Evolutionary conservation across 768 basidiomycete species (phyloP).

Genomic region (Tylopilus subfusipes): DNA sequence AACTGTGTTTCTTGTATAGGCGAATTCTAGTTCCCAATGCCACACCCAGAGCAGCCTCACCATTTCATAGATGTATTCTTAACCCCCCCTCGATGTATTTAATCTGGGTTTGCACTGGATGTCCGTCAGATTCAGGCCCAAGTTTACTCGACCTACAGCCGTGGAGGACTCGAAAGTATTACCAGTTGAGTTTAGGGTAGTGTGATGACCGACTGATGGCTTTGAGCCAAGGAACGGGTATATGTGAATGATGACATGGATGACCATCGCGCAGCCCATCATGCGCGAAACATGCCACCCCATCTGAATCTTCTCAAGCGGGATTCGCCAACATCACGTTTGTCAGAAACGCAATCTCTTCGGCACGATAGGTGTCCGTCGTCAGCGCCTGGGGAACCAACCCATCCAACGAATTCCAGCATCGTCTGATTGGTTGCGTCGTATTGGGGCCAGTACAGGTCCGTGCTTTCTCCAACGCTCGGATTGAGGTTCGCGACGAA

Average conservation of each 20-base stretch:
- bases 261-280: too few relatives aligned
- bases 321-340: slow-evolving; percentile 3
- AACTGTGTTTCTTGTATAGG: neutral
- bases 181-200: too few relatives aligned
- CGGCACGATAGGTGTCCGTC: slow-evolving; percentile 42
- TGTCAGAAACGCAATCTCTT: slow-evolving; percentile 36
- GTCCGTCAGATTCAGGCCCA: too few relatives aligned
- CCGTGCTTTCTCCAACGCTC: slow-evolving; percentile 31
- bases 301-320: neutral
- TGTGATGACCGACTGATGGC: too few relatives aligned
- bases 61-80: too few relatives aligned
- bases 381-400: slow-evolving; percentile 33
- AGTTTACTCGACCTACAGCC: too few relatives aligned
- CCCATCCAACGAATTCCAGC: slow-evolving; percentile 24
- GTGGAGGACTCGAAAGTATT: too few relatives aligned
- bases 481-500: slow-evolving; percentile 32
- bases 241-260: too few relatives aligned
- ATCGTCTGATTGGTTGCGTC: slow-evolving; percentile 25
- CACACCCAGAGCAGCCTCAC: neutral
- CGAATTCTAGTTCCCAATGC: neutral
- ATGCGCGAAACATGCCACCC: neutral
- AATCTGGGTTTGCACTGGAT: too few relatives aligned
- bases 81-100: too few relatives aligned
- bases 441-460: slow-evolving; percentile 45
- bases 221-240: too few relatives aligned